Evolutionary conservation across 2,329 filamentous ascomycete genomes (phyloP).

Genomic region (Iodosphaeria phyllophila): DNA sequence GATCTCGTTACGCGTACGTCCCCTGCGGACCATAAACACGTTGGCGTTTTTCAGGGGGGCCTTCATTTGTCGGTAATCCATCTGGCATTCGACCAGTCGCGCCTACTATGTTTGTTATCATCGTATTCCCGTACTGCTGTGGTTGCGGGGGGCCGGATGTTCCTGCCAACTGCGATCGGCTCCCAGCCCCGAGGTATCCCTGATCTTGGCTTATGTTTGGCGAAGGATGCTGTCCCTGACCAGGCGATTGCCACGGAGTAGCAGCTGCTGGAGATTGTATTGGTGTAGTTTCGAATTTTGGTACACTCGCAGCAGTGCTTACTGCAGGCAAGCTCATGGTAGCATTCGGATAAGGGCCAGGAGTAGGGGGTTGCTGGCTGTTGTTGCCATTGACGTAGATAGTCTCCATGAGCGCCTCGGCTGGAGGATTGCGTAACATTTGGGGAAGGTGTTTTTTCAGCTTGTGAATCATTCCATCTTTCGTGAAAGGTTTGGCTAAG

Average conservation of each 20-base stretch:
- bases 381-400: constrained; percentile 13
- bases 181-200: constrained; percentile 23
- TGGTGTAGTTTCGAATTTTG: constrained; percentile 35
- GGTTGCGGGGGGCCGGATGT: constrained; percentile 19
- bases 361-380: constrained; percentile 13
- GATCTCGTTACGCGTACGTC: constrained; percentile 1
- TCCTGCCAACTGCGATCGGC: constrained; percentile 19
- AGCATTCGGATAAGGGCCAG: constrained; percentile 13
- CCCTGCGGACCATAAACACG: constrained; percentile 2
- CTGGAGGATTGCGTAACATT: constrained; percentile 49
- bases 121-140: constrained; percentile 17
- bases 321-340: constrained; percentile 15
- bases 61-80: constrained; percentile 2
- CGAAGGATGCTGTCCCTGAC: constrained; percentile 29
- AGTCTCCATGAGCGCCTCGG: constrained; percentile 16
- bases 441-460: constrained; percentile 79
- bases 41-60: constrained; percentile 4
- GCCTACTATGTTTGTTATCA: constrained; percentile 17
- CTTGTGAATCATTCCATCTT: constrained; percentile 66
- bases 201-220: constrained; percentile 26
- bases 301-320: constrained; percentile 12
- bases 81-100: constrained; percentile 2
- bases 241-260: constrained; percentile 30
- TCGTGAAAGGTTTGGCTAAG: constrained; percentile 89
- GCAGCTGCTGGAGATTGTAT: constrained; percentile 32